Evolutionary conservation across 2,329 filamentous ascomycete species (phyloP), one percentile per base, ranked within the genome.

Genomic region (Sporothrix luriei): DNA sequence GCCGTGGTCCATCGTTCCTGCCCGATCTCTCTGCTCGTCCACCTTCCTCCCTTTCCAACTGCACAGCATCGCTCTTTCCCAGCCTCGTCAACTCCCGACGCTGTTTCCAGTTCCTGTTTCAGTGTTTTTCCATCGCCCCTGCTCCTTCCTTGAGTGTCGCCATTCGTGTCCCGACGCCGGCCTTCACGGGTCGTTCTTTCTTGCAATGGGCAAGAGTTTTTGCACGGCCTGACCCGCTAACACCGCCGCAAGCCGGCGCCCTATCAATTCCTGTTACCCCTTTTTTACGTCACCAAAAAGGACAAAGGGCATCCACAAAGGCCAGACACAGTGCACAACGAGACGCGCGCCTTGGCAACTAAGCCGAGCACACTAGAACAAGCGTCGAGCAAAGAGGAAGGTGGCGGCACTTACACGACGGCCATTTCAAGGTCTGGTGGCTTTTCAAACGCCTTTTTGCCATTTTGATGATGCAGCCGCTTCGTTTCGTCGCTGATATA

Each of bases 271-370:
- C 21, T 57, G 65, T 70, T 70, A 66, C 65, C 61, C 68, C 64
- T 59, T 26, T 70, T 70, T 70, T 71, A 68, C 66, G 66, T 68
- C 59, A 68, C 43, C 13, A 38, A 55, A 55, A 71, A 66, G 38
- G n/a, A 40, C 40, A 40, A 19, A 26, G n/a, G 19, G 26, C 43
- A 61, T 13, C 40, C 40, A 65, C 51, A 66, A 66, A 4, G 26
- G 26, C 14, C 40, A 43, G 2, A 43, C 40, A 43, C 40, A 43
- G 40, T 43, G 40, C 40, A 13, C 40, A 13, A 5, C 14, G 10
- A 43, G 40, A 14, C 40, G 40, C 4, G 40, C 11, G 13, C 14
- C 40, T 43, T 43, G 13, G 40, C 40, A 11, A 11, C 40, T 43
- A 43, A 33, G 33, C 33, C 33, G 33, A 33, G 9, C 33, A 33